phyloP scores from a whole-genome alignment of 2,329 filamentous ascomycete species.

The Ophiostoma ulmi region DNA sequence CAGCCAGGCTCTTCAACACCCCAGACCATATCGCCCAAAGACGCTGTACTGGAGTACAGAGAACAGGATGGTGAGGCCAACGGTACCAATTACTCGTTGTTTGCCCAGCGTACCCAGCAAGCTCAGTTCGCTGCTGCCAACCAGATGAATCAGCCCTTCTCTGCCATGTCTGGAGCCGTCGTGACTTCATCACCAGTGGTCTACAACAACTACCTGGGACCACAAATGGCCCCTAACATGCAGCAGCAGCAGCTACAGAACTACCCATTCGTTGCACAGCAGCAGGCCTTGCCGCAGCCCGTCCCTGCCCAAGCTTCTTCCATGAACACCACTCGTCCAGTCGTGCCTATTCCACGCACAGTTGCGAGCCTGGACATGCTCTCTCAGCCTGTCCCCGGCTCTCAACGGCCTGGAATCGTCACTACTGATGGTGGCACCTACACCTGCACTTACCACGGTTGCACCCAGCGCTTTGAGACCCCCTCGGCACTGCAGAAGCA shows the following conservation, averaged over 20 bases:
- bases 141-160: conserved; percentile 27
- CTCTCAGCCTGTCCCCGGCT: conserved; percentile 28
- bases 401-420: conserved; percentile 55
- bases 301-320: not conserved
- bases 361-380: conserved; percentile 30
- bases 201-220: conserved; percentile 30
- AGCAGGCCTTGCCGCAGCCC: conserved; percentile 6
- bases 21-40: conserved; percentile 94
- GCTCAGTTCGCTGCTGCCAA: conserved; percentile 36
- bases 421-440: conserved; percentile 81
- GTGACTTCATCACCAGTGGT: conserved; percentile 18
- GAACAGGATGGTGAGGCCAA: conserved; percentile 60
- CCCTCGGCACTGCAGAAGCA: conserved; percentile 86
- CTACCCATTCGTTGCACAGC: conserved; percentile 44
- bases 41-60: conserved; percentile 79
- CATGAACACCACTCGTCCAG: conserved; percentile 3
- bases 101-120: conserved; percentile 44
- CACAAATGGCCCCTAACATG: conserved; percentile 36
- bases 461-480: conserved; percentile 80
- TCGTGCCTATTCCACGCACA: conserved; percentile 23
- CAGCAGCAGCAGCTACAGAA: conserved; percentile 45
- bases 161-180: conserved; percentile 26
- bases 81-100: conserved; percentile 61
- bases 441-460: conserved; percentile 93
- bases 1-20: conserved; percentile 47